A percentile compares a stretch with the other conserved stretches of the same genome.
Conservation (phyloP, 768 basidiomycete genomes). For the Polyporus arcularius region DNA sequence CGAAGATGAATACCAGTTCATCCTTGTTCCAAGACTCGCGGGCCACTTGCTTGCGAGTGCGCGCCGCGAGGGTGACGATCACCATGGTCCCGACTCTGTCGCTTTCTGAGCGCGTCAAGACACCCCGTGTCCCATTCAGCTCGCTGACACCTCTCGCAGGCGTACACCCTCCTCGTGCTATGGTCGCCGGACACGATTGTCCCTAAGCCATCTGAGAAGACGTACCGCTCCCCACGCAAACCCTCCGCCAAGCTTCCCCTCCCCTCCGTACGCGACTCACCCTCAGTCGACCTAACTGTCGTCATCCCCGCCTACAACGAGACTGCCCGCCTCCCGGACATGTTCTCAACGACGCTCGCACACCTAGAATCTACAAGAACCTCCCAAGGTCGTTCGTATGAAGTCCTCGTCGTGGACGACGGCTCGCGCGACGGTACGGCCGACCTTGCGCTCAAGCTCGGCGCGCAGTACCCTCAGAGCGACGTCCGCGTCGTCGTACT, state of each 20-base stretch:
- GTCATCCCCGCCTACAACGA: slow-evolving; percentile 95
- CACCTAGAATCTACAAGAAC: slow-evolving; percentile 49
- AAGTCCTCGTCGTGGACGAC: slow-evolving; percentile 90
- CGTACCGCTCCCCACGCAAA: slow-evolving; percentile 60
- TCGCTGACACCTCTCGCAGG: slow-evolving; percentile 42
- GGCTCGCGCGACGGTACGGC: slow-evolving; percentile 82
- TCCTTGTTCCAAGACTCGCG: slow-evolving; percentile 92
- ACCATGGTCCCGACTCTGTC: slow-evolving; percentile 45
- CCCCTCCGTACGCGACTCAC: slow-evolving; percentile 53
- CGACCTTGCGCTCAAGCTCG: slow-evolving; percentile 62
- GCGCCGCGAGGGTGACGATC: slow-evolving; percentile 71
- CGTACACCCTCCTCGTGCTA: slow-evolving; percentile 67
- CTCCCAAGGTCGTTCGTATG: slow-evolving; percentile 52
- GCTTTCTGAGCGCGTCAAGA: slow-evolving; percentile 37
- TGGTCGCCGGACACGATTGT: slow-evolving; percentile 74
- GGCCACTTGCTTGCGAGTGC: slow-evolving; percentile 41
- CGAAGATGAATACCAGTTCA: slow-evolving; percentile 70
- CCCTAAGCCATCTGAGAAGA: slow-evolving; percentile 65
- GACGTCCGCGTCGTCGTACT: slow-evolving; percentile 81
- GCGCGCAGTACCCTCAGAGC: slow-evolving; percentile 48
- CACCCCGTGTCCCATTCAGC: slow-evolving; percentile 6
- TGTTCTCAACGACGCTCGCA: slow-evolving; percentile 76
- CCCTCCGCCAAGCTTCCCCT: slow-evolving; percentile 58
- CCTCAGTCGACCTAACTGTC: slow-evolving; percentile 72
- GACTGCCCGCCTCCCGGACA: slow-evolving; percentile 73